Evolutionary conservation across 208 protist genomes (phyloP).

Genomic region (Wallacemonas sp.): DNA sequence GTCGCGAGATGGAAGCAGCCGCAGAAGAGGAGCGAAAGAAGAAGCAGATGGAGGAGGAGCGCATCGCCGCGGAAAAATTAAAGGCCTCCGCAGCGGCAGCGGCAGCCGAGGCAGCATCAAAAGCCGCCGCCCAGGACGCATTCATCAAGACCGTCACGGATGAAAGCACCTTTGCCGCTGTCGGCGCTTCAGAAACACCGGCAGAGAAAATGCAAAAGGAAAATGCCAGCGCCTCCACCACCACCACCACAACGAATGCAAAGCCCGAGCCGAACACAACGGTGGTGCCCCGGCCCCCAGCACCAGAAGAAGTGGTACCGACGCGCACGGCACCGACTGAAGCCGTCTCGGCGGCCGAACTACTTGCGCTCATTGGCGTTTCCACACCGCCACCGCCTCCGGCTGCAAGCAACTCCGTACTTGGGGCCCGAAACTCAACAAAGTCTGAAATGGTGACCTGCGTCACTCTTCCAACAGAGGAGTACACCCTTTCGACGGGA

Average conservation of each 20-base stretch:
- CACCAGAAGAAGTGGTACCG: too few species aligned
- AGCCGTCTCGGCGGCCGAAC: slow-evolving; percentile 43
- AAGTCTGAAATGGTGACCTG: slow-evolving; percentile 30
- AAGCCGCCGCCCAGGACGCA: slow-evolving; percentile 26
- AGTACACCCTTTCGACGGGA: slow-evolving; percentile 70
- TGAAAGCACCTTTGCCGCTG: slow-evolving; percentile 53
- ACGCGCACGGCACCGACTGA: too few species aligned
- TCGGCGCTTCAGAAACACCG: background rate
- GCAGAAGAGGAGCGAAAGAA: slow-evolving; percentile 29
- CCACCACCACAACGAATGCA: too few species aligned
- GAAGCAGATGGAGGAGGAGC: slow-evolving; percentile 15
- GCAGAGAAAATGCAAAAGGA: background rate
- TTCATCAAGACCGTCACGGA: slow-evolving; percentile 63
- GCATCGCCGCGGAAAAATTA: slow-evolving; percentile 20
- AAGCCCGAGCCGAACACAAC: too few species aligned
- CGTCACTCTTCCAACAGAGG: slow-evolving; percentile 64
- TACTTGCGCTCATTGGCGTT: slow-evolving; percentile 66
- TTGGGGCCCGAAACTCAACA: slow-evolving; percentile 5
- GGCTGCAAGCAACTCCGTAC: background rate
- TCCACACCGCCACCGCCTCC: slow-evolving; percentile 2
- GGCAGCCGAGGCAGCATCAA: slow-evolving; percentile 2
- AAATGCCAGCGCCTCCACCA: too few species aligned
- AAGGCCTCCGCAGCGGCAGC: slow-evolving; percentile 19
- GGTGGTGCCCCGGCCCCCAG: too few species aligned
- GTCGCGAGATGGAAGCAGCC: slow-evolving; percentile 45